phyloP scores from a whole-genome alignment of 2,329 filamentous ascomycete genomes.

The Aspergillus bombycis region DNA sequence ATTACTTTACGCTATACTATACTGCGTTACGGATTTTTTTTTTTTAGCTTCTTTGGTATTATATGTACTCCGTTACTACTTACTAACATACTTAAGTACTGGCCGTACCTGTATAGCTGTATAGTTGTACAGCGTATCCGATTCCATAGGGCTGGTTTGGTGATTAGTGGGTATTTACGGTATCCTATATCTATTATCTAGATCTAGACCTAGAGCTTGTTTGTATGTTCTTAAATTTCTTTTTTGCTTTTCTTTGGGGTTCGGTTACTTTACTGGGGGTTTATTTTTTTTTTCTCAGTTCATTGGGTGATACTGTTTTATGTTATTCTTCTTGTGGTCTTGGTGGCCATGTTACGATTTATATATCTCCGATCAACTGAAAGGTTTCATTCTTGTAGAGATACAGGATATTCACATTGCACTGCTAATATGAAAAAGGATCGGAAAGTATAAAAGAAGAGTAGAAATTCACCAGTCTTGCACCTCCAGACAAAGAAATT shows the following conservation, averaged over 20 bases:
- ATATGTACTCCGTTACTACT: neutral
- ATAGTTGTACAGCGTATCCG: too few relatives aligned
- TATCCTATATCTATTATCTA: neutral
- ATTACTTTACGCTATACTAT: neutral
- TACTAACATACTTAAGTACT: neutral
- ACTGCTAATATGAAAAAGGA: neutral
- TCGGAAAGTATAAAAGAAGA: neutral
- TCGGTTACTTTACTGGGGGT: neutral
- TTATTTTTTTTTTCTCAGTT: neutral
- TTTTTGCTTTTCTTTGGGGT: neutral
- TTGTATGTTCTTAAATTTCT: neutral
- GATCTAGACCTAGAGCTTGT: neutral
- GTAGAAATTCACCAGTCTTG: neutral
- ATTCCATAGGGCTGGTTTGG: too few relatives aligned
- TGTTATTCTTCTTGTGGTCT: neutral
- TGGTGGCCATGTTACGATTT: neutral
- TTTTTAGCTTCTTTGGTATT: neutral
- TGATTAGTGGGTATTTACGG: neutral
- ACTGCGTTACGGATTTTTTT: neutral
- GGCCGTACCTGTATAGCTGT: neutral
- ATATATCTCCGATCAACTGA: neutral
- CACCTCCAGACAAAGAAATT: slow-evolving; percentile 2
- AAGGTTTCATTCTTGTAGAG: slow-evolving; percentile 3
- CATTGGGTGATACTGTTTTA: neutral
- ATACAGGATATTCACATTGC: slow-evolving; percentile 31